Evolutionary conservation across 208 protist species (phyloP).

Genomic region (Trypanosoma mega): DNA sequence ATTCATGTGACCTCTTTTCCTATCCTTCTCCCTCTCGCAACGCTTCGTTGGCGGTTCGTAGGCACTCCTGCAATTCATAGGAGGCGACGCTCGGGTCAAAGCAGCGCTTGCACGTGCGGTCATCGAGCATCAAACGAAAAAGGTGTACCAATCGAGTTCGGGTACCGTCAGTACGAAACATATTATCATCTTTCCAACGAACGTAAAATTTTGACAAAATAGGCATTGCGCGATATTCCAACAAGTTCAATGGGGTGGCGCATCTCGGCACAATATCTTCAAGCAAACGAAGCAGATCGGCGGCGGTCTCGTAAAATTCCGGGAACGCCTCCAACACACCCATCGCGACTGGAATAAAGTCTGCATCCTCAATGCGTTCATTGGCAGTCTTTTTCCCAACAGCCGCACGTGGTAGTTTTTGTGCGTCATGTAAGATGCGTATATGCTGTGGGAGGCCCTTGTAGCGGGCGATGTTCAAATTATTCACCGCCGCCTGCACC

Average conservation of each 20-base stretch:
- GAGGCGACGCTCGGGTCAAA: conserved; percentile 82
- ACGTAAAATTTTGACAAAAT: conserved; percentile 87
- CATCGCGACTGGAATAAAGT: conserved; percentile 79
- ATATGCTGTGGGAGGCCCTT: conserved; percentile 90
- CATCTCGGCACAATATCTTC: conserved; percentile 56
- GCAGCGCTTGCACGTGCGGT: conserved; percentile 76
- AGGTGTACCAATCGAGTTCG: conserved; percentile 52
- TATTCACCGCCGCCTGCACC: conserved; percentile 74
- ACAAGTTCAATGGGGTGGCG: conserved; percentile 63
- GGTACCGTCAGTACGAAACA: conserved; percentile 78
- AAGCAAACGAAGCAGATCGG: conserved; percentile 58
- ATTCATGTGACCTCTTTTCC: not conserved
- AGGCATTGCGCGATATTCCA: conserved; percentile 87
- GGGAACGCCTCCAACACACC: conserved; percentile 82
- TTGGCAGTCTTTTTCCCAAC: conserved; percentile 36
- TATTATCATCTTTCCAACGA: conserved; percentile 69
- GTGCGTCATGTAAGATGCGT: conserved; percentile 75
- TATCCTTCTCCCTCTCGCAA: conserved; percentile 39
- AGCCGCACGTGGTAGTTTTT: conserved; percentile 52
- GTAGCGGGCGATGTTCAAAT: conserved; percentile 82
- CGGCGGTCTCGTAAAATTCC: conserved; percentile 78
- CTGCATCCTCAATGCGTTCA: conserved; percentile 63
- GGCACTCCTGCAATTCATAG: conserved; percentile 78
- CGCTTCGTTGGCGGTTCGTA: conserved; percentile 63
- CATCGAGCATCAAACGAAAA: conserved; percentile 75